These are phyloP conservation scores for Elsinoe arachidis DNA, from an alignment of 2,329 filamentous ascomycete species.

Conservation along the genomic window DNA sequence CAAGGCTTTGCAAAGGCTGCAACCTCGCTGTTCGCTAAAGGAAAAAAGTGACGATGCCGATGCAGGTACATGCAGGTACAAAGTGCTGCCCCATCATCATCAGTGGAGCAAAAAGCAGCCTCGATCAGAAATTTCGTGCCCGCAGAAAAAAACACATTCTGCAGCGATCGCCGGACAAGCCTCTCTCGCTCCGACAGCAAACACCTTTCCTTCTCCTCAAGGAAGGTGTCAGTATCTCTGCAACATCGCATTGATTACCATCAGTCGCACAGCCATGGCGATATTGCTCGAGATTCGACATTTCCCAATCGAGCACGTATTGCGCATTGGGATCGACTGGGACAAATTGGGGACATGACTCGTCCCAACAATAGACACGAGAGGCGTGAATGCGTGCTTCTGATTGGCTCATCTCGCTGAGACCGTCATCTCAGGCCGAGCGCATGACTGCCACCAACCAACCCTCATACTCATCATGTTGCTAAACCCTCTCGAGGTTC, in stretches of 20 bases:
- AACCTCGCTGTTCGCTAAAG: neutral
- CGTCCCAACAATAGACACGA: slow-evolving; percentile 1
- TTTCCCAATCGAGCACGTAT: slow-evolving; percentile 10
- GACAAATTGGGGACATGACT: slow-evolving; percentile 5
- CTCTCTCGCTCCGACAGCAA: neutral
- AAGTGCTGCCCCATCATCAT: neutral
- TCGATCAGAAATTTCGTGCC: slow-evolving; percentile 9
- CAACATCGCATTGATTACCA: neutral
- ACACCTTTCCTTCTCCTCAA: neutral
- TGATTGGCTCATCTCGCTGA: neutral
- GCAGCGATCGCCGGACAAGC: slow-evolving; percentile 5
- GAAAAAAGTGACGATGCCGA: neutral
- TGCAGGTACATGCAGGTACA: slow-evolving; percentile 12
- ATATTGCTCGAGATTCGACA: slow-evolving; percentile 1
- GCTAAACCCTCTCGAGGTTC: neutral
- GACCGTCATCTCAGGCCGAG: slow-evolving; percentile 1
- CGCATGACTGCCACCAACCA: neutral
- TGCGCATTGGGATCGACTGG: slow-evolving; percentile 10
- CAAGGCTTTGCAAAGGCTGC: neutral
- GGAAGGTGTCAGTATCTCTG: neutral
- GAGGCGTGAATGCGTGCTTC: neutral
- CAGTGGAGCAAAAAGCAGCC: neutral
- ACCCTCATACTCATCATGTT: neutral
- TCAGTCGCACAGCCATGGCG: neutral
- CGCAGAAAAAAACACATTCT: neutral